These are phyloP conservation scores for Candida corydali DNA, from an alignment of 805 yeast species.

Conservation along the genomic window DNA sequence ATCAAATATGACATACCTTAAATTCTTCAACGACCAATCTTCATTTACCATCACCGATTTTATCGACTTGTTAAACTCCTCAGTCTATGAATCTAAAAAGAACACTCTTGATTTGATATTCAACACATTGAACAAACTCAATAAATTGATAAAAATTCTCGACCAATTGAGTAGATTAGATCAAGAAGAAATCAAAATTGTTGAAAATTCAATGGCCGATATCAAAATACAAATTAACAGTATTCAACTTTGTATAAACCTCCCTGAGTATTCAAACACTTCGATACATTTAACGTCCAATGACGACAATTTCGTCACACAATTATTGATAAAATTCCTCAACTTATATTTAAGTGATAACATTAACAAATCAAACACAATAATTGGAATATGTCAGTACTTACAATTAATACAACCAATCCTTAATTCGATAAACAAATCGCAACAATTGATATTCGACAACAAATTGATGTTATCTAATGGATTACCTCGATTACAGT, in stretches of 20 bases:
- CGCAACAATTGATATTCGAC: constrained; percentile 13
- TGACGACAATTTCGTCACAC: constrained; percentile 7
- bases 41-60: constrained; percentile 27
- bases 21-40: constrained; percentile 16
- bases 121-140: constrained; percentile 25
- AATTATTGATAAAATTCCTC: constrained; percentile 19
- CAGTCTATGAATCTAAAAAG: constrained; percentile 14
- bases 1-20: constrained; percentile 17
- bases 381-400: constrained; percentile 31
- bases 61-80: constrained; percentile 22
- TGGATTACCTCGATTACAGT: constrained; percentile 26
- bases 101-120: constrained; percentile 23
- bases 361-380: constrained; percentile 1
- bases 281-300: constrained; percentile 4
- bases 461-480: constrained; percentile 19
- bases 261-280: constrained; percentile 14
- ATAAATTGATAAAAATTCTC: constrained; percentile 27
- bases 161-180: constrained; percentile 28
- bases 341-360: constrained; percentile 18
- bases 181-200: constrained; percentile 22
- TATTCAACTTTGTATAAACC: constrained; percentile 14
- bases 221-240: constrained; percentile 23
- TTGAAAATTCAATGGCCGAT: constrained; percentile 22
- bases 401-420: constrained; percentile 29
- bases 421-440: constrained; percentile 18